These are phyloP conservation scores for Chytriomyces confervae DNA, from an alignment of 192 early-diverging fungal species.

Conservation along the genomic window DNA sequence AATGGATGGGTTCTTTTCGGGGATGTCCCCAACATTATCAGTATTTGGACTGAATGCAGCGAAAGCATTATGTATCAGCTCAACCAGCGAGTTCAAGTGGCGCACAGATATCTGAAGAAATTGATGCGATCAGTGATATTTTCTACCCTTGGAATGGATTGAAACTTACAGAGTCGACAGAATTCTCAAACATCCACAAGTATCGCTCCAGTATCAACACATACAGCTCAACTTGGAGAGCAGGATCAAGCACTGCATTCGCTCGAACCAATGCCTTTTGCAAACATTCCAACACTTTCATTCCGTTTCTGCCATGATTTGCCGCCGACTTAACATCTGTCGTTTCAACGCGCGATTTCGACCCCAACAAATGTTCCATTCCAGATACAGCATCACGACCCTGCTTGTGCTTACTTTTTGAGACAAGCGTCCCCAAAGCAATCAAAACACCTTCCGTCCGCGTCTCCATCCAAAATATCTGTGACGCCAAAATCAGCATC, in stretches of 20 bases:
- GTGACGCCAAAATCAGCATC: slow-evolving; percentile 77
- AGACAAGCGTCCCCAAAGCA: not conserved
- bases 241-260: slow-evolving; percentile 88
- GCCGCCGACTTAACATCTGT: slow-evolving; percentile 30
- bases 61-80: slow-evolving; percentile 84
- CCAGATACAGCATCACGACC: not conserved
- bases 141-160: not conserved
- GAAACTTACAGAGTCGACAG: slow-evolving; percentile 80
- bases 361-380: slow-evolving; percentile 50
- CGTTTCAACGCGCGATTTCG: slow-evolving; percentile 45
- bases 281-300: slow-evolving; percentile 84
- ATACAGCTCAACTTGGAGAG: slow-evolving; percentile 87
- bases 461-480: slow-evolving; percentile 85
- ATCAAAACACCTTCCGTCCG: slow-evolving; percentile 13
- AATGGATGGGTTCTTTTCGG: not conserved
- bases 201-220: slow-evolving; percentile 94
- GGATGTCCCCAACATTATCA: no score
- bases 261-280: slow-evolving; percentile 93
- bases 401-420: not conserved
- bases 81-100: slow-evolving; percentile 91
- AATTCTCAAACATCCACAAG: slow-evolving; percentile 89
- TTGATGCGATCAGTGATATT: not conserved
- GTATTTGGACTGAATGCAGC: not conserved
- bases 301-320: slow-evolving; percentile 67
- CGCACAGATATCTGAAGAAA: slow-evolving; percentile 76